Conservation (phyloP, 2,329 filamentous ascomycete genomes). For the Alternaria conjuncta region DNA sequence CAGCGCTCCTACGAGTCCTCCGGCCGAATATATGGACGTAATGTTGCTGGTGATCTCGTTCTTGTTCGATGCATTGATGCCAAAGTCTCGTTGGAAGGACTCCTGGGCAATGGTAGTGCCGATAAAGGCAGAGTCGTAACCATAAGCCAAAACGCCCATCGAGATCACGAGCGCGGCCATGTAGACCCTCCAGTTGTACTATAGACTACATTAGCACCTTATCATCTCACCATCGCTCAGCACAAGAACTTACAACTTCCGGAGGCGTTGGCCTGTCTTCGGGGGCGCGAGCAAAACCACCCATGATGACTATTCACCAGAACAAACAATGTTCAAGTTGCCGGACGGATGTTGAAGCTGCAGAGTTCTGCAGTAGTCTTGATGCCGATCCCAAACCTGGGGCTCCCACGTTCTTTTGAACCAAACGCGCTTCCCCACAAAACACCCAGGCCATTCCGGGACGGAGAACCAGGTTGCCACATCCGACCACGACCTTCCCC, state of each 20-base stretch:
- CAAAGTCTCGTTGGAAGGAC: constrained; percentile 57
- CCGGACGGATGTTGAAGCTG: constrained; percentile 1
- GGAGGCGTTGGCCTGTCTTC: constrained; percentile 63
- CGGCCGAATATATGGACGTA: constrained; percentile 57
- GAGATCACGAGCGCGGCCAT: constrained; percentile 57
- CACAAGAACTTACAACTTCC: constrained; percentile 52
- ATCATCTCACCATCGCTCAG: not conserved
- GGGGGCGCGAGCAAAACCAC: constrained; percentile 54
- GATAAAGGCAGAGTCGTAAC: constrained; percentile 61
- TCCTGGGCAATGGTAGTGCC: constrained; percentile 61
- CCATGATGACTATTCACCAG: constrained; percentile 29
- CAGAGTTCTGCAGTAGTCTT: not conserved
- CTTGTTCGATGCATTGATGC: constrained; percentile 38
- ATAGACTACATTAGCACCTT: constrained; percentile 4
- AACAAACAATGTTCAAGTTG: not conserved
- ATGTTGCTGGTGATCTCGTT: constrained; percentile 56
- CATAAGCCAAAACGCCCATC: constrained; percentile 54
- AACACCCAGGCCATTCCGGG: constrained; percentile 19
- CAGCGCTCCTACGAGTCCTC: constrained; percentile 62
- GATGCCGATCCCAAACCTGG: constrained; percentile 29
- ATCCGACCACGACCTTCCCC: constrained; percentile 22
- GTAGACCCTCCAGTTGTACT: constrained; percentile 61
- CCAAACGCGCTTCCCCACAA: constrained; percentile 27
- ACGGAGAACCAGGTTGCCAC: constrained; percentile 6
- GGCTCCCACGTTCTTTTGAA: constrained; percentile 29